phyloP scores from a whole-genome alignment of 1,139 yeast genomes.

The Fermentozyma sake region DNA sequence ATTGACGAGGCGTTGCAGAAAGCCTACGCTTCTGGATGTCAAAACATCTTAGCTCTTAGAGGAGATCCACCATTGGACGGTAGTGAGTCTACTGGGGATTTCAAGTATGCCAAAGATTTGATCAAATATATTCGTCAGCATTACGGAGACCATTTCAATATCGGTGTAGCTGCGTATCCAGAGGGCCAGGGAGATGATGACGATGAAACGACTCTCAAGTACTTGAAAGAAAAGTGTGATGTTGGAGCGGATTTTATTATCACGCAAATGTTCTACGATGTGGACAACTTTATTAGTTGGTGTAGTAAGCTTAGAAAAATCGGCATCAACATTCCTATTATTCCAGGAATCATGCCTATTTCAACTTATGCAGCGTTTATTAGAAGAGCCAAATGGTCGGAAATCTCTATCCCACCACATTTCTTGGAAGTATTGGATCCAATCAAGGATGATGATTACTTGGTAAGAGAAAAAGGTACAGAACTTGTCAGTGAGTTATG shows the following conservation, averaged over 20 bases:
- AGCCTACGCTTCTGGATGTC: constrained; percentile 91
- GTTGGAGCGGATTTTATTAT: constrained; percentile 91
- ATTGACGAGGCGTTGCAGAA: constrained; percentile 82
- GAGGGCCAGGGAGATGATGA: constrained; percentile 81
- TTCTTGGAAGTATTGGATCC: constrained; percentile 73
- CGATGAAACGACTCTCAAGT: constrained; percentile 52
- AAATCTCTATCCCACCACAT: constrained; percentile 69
- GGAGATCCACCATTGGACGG: constrained; percentile 79
- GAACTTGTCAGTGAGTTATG: constrained; percentile 85
- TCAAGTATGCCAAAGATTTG: constrained; percentile 66
- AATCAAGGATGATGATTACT: constrained; percentile 83
- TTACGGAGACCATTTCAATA: constrained; percentile 61
- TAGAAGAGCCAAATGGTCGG: constrained; percentile 94
- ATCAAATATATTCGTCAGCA: constrained; percentile 50
- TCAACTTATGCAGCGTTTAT: constrained; percentile 88
- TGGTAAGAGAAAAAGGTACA: constrained; percentile 84
- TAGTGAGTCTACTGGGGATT: constrained; percentile 63
- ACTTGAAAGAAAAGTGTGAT: constrained; percentile 81
- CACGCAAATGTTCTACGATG: constrained; percentile 92
- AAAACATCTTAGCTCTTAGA: constrained; percentile 80
- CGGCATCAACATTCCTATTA: constrained; percentile 84
- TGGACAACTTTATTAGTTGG: constrained; percentile 80
- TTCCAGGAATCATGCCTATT: constrained; percentile 98
- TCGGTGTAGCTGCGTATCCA: constrained; percentile 76
- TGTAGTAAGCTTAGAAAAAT: constrained; percentile 62